These are phyloP conservation scores for Rhizopogon roseolus DNA, from an alignment of 768 basidiomycete genomes.

Conservation along the genomic window DNA sequence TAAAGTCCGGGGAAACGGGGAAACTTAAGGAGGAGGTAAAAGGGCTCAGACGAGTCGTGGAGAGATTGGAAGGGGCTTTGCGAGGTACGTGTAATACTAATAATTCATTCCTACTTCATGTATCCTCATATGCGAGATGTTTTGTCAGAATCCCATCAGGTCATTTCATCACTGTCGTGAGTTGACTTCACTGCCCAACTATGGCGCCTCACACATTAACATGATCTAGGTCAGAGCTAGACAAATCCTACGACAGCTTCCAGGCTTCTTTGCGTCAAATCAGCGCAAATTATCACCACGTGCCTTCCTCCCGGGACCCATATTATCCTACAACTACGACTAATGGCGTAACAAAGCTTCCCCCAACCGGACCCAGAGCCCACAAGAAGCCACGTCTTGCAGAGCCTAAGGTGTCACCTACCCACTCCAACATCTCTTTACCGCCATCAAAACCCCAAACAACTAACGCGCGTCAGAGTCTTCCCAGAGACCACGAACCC, in stretches of 20 bases:
- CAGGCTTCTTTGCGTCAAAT: conserved; percentile 40
- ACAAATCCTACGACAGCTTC: conserved; percentile 69
- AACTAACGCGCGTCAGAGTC: conserved; percentile 8
- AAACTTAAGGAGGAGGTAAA: conserved; percentile 79
- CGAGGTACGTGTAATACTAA: conserved; percentile 45
- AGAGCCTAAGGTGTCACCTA: conserved; percentile 37
- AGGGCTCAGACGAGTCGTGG: conserved; percentile 61
- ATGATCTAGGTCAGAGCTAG: conserved; percentile 59
- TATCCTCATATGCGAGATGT: conserved; percentile 4
- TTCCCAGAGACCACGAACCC: conserved; percentile 13
- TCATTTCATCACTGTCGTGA: conserved; percentile 68
- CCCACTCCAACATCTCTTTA: conserved; percentile 26
- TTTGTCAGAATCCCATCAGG: conserved; percentile 68
- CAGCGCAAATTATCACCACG: conserved; percentile 32
- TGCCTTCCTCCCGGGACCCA: conserved; percentile 39
- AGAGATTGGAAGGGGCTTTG: conserved; percentile 68
- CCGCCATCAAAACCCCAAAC: conserved; percentile 19
- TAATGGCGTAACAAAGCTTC: conserved; percentile 42
- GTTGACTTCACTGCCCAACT: conserved; percentile 23
- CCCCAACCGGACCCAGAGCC: conserved; percentile 77
- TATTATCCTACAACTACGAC: conserved; percentile 33
- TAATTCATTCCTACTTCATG: not conserved
- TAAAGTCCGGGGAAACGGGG: conserved; percentile 73
- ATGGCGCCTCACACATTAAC: conserved; percentile 12
- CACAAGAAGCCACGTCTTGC: conserved; percentile 77